Evolutionary conservation across 257 asterid genomes (phyloP), one percentile per base, ranked within the genome.

Genomic region (Nicotiana obtusifolia): DNA sequence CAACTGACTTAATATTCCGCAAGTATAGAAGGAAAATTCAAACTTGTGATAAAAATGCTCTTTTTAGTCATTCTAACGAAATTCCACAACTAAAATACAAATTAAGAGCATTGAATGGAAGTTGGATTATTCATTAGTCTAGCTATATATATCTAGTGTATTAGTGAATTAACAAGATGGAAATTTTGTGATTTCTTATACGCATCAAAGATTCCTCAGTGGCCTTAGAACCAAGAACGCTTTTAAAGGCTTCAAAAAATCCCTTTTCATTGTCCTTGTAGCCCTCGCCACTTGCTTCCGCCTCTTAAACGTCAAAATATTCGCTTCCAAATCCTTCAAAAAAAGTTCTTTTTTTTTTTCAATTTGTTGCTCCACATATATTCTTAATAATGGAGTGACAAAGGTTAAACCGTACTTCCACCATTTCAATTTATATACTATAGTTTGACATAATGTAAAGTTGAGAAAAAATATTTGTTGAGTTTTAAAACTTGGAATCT

Each of bases 151-250:
- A 9, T 67, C 28, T 52, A 52, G 44, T 6, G 44, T 52, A 52
- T 14, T 52, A 52, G 6, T 35, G 44, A 35, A 35, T 35, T 1
- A 35, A 35, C 44, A 35, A 6, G 44, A 35, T 14, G 57, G 57
- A 19, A 52, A 10, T 33, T 4, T 17, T 41, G 59, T 28, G 61
- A 7, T 19, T 9, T 19, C 8, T 2, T 57, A 4, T 10, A 85
- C 85, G 86, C 67, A 94, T 97, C 97, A 92, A 76, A 17, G 93
- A 85, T 77, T 94, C 97, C 83, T 89, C 97, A 8, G 73, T 89
- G 6, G 91, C 89, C 84, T 94, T 94, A 0, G 95, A 84, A 79
- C 85, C 85, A 10, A 94, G 87, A 77, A 90, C 92, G 54, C 87
- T 90, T 84, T 84, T 88, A 17, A 88, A 88, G 76, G 77, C 85